phyloP scores from a whole-genome alignment of 176 grass and related monocot genomes.

The Phoenix dactylifera region DNA sequence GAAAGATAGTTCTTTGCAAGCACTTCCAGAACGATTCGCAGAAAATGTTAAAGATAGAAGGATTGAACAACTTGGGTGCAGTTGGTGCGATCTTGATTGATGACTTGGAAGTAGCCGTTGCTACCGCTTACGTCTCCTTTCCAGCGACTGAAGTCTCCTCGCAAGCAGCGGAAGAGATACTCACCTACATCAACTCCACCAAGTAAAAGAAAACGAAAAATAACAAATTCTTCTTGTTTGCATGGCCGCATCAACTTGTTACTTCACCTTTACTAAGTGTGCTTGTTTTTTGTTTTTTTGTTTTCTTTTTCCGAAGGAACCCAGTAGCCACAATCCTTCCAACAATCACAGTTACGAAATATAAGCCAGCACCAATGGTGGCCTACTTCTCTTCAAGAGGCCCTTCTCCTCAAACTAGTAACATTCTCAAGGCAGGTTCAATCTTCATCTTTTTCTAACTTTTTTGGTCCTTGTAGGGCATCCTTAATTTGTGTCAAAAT shows the following conservation, averaged over 20 bases:
- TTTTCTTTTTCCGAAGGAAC: slow-evolving; percentile 39
- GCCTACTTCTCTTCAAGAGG: slow-evolving; percentile 87
- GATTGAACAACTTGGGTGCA: slow-evolving; percentile 39
- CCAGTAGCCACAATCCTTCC: slow-evolving; percentile 59
- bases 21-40: slow-evolving; percentile 35
- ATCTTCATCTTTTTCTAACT: too few species aligned
- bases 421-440: slow-evolving; percentile 52
- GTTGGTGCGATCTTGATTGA: slow-evolving; percentile 41
- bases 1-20: slow-evolving; percentile 76
- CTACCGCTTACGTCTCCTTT: slow-evolving; percentile 40
- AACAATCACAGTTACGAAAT: slow-evolving; percentile 52
- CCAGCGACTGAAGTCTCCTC: slow-evolving; percentile 49
- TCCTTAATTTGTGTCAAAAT: too few species aligned
- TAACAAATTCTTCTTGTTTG: too few species aligned
- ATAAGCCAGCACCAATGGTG: slow-evolving; percentile 62
- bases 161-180: slow-evolving; percentile 29
- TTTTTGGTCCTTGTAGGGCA: too few species aligned
- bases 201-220: slow-evolving; percentile 26
- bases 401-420: slow-evolving; percentile 34
- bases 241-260: too few species aligned
- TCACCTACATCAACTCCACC: slow-evolving; percentile 53
- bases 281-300: background rate
- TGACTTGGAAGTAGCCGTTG: slow-evolving; percentile 29
- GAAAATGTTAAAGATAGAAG: slow-evolving; percentile 32
- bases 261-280: background rate